Evolutionary conservation across 352 stramenopile genomes (phyloP).

Genomic region (Phytophthora sp.): DNA sequence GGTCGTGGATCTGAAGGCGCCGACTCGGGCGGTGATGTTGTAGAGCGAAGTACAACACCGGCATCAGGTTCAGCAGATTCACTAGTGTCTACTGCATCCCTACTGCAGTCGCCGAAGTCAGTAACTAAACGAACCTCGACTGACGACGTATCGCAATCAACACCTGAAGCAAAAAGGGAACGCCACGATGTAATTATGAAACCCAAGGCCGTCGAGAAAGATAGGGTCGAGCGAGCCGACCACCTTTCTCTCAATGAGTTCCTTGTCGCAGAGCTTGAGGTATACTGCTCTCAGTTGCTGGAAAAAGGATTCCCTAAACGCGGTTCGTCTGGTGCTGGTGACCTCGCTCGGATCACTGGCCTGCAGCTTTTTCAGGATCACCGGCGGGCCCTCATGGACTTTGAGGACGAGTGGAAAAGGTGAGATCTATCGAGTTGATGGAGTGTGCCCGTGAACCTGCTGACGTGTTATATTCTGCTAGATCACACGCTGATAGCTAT

Average conservation of each 20-base stretch:
- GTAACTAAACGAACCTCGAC: conserved; percentile 28
- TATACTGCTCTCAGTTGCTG: conserved; percentile 46
- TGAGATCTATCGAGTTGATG: conserved; percentile 10
- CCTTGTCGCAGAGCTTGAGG: conserved; percentile 54
- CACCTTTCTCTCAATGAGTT: conserved; percentile 57
- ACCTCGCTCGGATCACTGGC: conserved; percentile 44
- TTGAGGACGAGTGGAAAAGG: conserved; percentile 60
- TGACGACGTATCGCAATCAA: conserved; percentile 29
- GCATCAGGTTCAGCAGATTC: conserved; percentile 16
- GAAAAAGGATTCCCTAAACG: conserved; percentile 7
- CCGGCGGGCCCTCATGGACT: conserved; percentile 54
- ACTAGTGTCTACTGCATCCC: conserved; percentile 13
- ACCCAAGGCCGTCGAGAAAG: conserved; percentile 17
- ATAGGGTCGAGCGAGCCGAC: conserved; percentile 35
- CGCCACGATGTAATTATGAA: conserved; percentile 18
- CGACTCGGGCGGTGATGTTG: not conserved
- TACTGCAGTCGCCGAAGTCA: conserved; percentile 33
- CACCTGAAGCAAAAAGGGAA: conserved; percentile 29
- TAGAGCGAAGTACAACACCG: not conserved
- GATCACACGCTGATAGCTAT: conserved; percentile 34
- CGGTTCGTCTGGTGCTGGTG: conserved; percentile 24
- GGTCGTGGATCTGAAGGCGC: conserved; percentile 2
- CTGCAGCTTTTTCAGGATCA: conserved; percentile 59
- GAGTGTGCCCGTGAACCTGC: not conserved
- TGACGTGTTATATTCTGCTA: conserved; percentile 22